Base-by-base conservation (phyloP, 2,329 filamentous ascomycete genomes). In the Neurospora crassa region DNA sequence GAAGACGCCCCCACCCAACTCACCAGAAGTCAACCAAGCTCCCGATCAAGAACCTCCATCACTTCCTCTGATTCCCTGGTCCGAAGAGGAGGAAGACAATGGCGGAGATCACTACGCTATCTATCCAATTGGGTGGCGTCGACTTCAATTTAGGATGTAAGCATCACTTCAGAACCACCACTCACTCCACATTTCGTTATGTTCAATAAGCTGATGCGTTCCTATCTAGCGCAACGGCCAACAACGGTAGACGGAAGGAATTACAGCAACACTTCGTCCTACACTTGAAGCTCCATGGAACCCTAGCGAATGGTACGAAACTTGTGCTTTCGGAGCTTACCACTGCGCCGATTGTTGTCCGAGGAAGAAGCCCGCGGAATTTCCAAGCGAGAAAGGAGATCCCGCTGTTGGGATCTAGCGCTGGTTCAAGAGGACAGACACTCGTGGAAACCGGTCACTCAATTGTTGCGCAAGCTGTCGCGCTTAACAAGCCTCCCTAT, bases 201-300 rank as follows among this genome's bases (percentile, higher is more conserved):
- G 68, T 34, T 63, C 53, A 63, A 16, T 16, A 63, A 63, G 37
- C 41, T 70, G 29, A 53, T 67, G 29, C 40, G 47, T 40, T 40
- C 37, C 18, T 37, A 29, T 53, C 42, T 63, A 89, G 95, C 79
- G 95, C 95, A 20, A 98, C 95, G 10, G 95, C 95, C 71, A 98
- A 98, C 82, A 98, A 98, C 79, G 95, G 95, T 12, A 89, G 95
- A 72, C 87, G 95, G 74, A 97, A 97, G 83, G 95, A 98, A 80
- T 87, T 98, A 67, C 95, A 98, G 79, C 95, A 98, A 79, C 95
- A 98, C 82, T 98, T 98, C 80, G 90, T 97, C 12, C 86, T 98
- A 71, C 91, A 94, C 74, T 84, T 98, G 69, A 97, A 95, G 80
- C 90, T 97, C 11, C 85, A 94, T 74, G 94, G 91, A 18, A 96